Evolutionary conservation across 1,139 yeast species (phyloP).

Genomic region (Taiozyma sp.): DNA sequence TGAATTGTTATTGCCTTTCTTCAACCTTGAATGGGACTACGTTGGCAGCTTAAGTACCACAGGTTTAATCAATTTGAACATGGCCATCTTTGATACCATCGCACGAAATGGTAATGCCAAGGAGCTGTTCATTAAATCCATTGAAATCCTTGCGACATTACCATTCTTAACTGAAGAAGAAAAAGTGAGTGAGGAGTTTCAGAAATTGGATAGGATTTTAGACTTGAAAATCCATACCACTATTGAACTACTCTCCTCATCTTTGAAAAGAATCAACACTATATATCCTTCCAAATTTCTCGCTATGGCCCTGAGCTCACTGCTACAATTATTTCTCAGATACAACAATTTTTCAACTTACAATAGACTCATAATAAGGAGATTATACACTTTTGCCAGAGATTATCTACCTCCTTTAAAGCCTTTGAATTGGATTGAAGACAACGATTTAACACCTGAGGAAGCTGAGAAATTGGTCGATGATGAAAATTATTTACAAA

Average conservation of each 20-base stretch:
- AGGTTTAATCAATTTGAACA: conserved; percentile 15
- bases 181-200: conserved; percentile 1
- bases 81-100: conserved; percentile 26
- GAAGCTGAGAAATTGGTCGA: conserved; percentile 32
- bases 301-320: conserved; percentile 54
- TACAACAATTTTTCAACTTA: conserved; percentile 32
- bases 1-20: conserved; percentile 43
- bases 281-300: conserved; percentile 73
- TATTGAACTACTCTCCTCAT: conserved; percentile 52
- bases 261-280: conserved; percentile 50
- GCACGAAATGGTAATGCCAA: conserved; percentile 70
- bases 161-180: conserved; percentile 18
- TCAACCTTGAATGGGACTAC: conserved; percentile 28
- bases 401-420: conserved; percentile 50
- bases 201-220: conserved; percentile 25
- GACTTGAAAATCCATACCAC: conserved; percentile 59
- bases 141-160: conserved; percentile 48
- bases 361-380: conserved; percentile 44
- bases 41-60: conserved; percentile 3
- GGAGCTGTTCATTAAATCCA: conserved; percentile 64
- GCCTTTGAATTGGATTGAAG: conserved; percentile 32
- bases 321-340: conserved; percentile 42
- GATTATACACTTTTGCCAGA: conserved; percentile 60
- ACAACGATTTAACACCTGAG: conserved; percentile 32
- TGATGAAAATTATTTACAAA: conserved; percentile 49